Conservation (phyloP, 768 basidiomycete genomes). For the Brasilioporus rufonigricans region DNA sequence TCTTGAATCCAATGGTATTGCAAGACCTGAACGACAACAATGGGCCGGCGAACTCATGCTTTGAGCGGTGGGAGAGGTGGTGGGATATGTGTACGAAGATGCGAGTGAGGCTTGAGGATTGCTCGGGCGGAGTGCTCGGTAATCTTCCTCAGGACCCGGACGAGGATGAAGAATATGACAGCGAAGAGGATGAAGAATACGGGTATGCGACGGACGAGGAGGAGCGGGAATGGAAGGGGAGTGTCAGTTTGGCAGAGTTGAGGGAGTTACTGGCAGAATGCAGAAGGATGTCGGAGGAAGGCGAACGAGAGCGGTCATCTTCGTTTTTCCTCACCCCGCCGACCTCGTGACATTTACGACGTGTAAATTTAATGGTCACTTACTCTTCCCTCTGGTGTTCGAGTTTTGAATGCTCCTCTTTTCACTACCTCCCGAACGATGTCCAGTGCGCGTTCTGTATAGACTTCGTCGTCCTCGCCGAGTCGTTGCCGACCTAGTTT, state of each 20-base stretch:
- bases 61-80: conserved; percentile 68
- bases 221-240: conserved; percentile 26
- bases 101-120: conserved; percentile 68
- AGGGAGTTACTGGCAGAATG: conserved; percentile 59
- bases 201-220: conserved; percentile 33
- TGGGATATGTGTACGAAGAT: conserved; percentile 50
- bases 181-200: conserved; percentile 35
- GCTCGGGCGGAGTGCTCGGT: conserved; percentile 66
- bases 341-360: conserved; percentile 1
- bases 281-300: conserved; percentile 40
- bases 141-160: conserved; percentile 31
- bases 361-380: conserved; percentile 17
- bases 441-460: conserved; percentile 40
- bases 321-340: conserved; percentile 16
- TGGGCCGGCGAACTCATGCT: conserved; percentile 43
- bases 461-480: conserved; percentile 8
- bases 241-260: conserved; percentile 39
- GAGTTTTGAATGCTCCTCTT: conserved; percentile 69
- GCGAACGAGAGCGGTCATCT: conserved; percentile 26
- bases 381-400: conserved; percentile 70
- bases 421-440: conserved; percentile 56
- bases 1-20: conserved; percentile 54
- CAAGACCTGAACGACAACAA: conserved; percentile 53
- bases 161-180: conserved; percentile 33
- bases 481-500: conserved; percentile 28